phyloP scores from a whole-genome alignment of 306 rosid species.

The Castanea crenata region DNA sequence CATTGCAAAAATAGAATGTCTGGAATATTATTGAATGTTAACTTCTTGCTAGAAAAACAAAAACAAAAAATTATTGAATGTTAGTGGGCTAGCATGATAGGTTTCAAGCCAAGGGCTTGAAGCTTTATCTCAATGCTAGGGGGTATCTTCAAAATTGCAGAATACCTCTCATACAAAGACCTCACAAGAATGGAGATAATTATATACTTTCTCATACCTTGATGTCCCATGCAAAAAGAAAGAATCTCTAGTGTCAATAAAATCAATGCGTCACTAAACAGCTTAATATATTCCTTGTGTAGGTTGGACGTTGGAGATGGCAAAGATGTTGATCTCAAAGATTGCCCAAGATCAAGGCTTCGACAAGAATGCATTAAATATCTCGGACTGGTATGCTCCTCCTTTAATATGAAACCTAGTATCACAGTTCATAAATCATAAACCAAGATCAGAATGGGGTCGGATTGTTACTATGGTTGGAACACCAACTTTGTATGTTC shows the following conservation, averaged over 20 bases:
- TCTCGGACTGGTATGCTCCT: constrained; percentile 37
- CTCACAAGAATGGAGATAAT: background rate
- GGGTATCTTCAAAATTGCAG: too few species aligned
- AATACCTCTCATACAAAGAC: background rate
- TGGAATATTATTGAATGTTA: too few species aligned
- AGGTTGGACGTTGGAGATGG: constrained; percentile 54
- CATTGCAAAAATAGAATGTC: too few species aligned
- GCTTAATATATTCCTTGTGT: background rate
- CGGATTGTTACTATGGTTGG: background rate
- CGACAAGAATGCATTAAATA: constrained; percentile 43
- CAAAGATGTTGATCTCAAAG: constrained; percentile 37
- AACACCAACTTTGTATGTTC: background rate
- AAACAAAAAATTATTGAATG: too few species aligned
- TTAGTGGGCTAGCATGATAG: too few species aligned
- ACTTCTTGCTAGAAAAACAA: too few species aligned
- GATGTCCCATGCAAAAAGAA: background rate
- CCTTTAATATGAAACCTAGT: background rate
- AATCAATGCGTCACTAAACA: background rate
- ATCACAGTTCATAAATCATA: background rate
- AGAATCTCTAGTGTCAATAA: background rate
- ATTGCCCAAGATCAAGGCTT: constrained; percentile 39
- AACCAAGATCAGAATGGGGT: background rate
- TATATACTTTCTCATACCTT: background rate
- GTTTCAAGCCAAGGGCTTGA: too few species aligned
- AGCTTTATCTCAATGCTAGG: too few species aligned